Base-by-base conservation (phyloP, 177 flowering plant genomes). In the Vitis hybrid region DNA sequence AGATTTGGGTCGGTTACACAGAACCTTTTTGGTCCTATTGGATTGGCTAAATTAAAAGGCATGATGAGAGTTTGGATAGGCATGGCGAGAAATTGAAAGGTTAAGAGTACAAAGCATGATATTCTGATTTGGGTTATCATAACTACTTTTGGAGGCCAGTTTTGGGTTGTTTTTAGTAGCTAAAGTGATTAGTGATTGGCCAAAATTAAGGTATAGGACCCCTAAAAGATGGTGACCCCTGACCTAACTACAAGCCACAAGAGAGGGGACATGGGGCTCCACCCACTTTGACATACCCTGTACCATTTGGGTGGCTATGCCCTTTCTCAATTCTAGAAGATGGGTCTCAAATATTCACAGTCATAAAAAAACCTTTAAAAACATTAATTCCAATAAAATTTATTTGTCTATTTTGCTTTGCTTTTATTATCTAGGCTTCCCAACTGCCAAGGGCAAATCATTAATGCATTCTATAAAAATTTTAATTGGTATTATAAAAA, bases 281-380 rank as follows among this genome's bases (percentile, higher is more conserved):
- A 77, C 71, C 64, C 18, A 45, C 61, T 19, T 77, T 67, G 80
- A 73, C 80, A 73, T 70, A 69, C 34, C 49, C 70, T 69, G 19
- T 19, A 48, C 66, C 59, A 61, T 68, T 8, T 71, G 71, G 31
- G 50, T 58, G 68, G 66, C 61, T 58, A 57, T 8, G 49, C 3
- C 48, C 57, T 39, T 8, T 61, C 19, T 39, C 50, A 34, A 34
- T 15, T 61, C 19, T n/a, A 48, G 66, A 63, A 63, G 53, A 48
- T n/a, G 22, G 12, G 12, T 5, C 19, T 57, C 20, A 16, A 16
- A 54, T 15, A 54, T 14, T 12, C 8, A 15, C 0, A 0, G 6
- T 54, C 12, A 14, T 54, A 14, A 54, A 3, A 29, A 29, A 9
- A 29, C 19, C 57, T 14, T 57, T 4, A 13, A 18, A 19, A 3